Base-by-base conservation (phyloP, 805 yeast genomes). In the Yamadazyma ubonensis region DNA sequence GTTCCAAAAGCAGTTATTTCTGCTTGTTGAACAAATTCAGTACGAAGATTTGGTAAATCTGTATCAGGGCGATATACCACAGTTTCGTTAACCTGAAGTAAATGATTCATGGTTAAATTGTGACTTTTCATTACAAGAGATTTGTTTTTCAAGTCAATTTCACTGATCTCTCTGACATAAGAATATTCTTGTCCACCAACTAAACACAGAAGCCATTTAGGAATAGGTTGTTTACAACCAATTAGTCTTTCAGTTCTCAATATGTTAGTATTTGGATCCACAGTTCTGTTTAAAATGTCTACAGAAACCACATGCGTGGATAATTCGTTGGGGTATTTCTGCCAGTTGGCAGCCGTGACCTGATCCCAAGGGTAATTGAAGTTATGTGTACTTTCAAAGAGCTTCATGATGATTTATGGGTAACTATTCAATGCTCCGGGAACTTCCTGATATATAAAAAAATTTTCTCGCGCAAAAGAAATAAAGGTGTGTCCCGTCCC, bases 291-390 rank as follows among this genome's bases (percentile, higher is more conserved):
- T 22, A 91, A 62, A 1, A 88, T 87, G 58, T 91, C 99, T 14
- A 93, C 98, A 1, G 93, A 93, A 20, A 87, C 83, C 7, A 91
- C 99, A 61, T 91, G 99, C 0, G 95, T 77, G 6, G 96, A 81
- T 43, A 83, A 72, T 52, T 89, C 95, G 58, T 93, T 91, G n/a
- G 99, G 99, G 63, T 91, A 91, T 52, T 91, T 91, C 49, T 78
- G 80, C 99, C 99, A 91, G 63, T 90, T 89, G 37, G 98, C 97
- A 1, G 95, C 89, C 0, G 96, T 84, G 18, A 91, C 96, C 52
- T 85, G 88, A 18, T 85, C 95, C 97, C 98, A 91, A 0, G 95
- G 78, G 56, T 93, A 90, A 40, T 79, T 68, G 60, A 88, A 91
- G 29, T 64, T 69, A 58, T 85, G 91, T 14, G 71, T 62, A 28